These are phyloP conservation scores for Paratinospora sagittata DNA, from an alignment of 164 flowering plant species.

Conservation along the genomic window DNA sequence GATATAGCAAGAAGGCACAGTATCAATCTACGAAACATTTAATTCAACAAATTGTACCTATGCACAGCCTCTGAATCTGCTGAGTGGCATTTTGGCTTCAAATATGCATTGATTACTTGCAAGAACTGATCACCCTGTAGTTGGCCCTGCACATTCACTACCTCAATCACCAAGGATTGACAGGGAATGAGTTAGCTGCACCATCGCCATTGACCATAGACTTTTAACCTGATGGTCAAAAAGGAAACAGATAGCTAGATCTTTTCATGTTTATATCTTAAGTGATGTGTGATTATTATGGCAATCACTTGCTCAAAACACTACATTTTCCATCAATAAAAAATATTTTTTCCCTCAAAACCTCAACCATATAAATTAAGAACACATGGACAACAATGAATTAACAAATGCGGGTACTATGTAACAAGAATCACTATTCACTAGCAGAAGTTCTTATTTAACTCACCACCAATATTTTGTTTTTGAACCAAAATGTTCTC, in stretches of 20 bases:
- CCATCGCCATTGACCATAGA: background rate
- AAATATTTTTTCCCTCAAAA: background rate
- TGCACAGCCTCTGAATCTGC: slow-evolving; percentile 67
- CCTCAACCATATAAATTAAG: background rate
- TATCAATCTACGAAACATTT: background rate
- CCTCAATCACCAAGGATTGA: slow-evolving; percentile 8
- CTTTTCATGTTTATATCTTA: background rate
- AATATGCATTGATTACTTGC: slow-evolving; percentile 66
- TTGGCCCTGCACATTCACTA: slow-evolving; percentile 24
- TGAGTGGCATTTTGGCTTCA: slow-evolving; percentile 83
- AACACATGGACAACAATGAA: background rate
- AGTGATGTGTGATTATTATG: background rate
- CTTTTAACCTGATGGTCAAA: background rate
- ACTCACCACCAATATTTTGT: slow-evolving; percentile 34
- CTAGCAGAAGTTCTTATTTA: background rate
- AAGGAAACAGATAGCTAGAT: background rate
- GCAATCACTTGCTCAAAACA: background rate
- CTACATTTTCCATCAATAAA: background rate
- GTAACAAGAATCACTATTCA: background rate
- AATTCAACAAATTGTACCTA: slow-evolving; percentile 35
- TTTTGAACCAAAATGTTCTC: slow-evolving; percentile 16
- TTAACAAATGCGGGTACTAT: background rate
- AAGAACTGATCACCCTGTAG: slow-evolving; percentile 26
- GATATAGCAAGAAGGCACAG: too few species aligned
- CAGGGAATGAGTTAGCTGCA: slow-evolving; percentile 5